Percentiles rank a stretch among this genome's conserved stretches.
Evolutionary conservation across 768 basidiomycete species (phyloP).

Genomic region (Leccinum obscurum): DNA sequence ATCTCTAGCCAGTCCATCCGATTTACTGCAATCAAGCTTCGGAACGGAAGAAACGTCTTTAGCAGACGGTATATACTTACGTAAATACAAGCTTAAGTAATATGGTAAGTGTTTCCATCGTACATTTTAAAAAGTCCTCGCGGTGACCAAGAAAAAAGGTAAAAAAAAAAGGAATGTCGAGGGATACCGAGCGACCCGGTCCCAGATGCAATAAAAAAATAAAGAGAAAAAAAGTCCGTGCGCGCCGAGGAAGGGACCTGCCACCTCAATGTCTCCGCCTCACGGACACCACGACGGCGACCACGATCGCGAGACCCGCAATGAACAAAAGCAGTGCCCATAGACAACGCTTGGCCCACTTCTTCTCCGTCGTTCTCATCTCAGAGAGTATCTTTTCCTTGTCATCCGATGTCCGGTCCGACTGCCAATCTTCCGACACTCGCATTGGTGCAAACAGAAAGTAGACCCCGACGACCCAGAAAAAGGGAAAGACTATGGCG

Average conservation of each 20-base stretch:
- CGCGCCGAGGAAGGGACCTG: not conserved
- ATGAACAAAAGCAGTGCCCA: conserved; percentile 51
- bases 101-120: not conserved
- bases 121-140: conserved; percentile 11
- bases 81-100: conserved; percentile 8
- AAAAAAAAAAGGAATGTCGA: conserved; percentile 11
- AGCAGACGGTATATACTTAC: conserved; percentile 5
- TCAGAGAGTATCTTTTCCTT: conserved; percentile 44
- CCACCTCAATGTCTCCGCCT: conserved; percentile 18
- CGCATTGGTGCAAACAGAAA: conserved; percentile 56
- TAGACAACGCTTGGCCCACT: conserved; percentile 59
- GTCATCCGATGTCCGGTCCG: conserved; percentile 55
- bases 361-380: conserved; percentile 49
- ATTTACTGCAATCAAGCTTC: not conserved
- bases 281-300: conserved; percentile 18
- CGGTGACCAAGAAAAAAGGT: not conserved
- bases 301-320: conserved; percentile 36
- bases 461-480: conserved; percentile 60
- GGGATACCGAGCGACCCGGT: not conserved
- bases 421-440: conserved; percentile 51
- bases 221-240: not conserved
- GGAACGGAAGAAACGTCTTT: not conserved
- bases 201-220: not conserved
- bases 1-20: too few relatives aligned
- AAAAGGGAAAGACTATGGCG: conserved; percentile 54